These are phyloP conservation scores for Jacaranda mimosifolia DNA, from an alignment of 257 asterid species.

Conservation along the genomic window DNA sequence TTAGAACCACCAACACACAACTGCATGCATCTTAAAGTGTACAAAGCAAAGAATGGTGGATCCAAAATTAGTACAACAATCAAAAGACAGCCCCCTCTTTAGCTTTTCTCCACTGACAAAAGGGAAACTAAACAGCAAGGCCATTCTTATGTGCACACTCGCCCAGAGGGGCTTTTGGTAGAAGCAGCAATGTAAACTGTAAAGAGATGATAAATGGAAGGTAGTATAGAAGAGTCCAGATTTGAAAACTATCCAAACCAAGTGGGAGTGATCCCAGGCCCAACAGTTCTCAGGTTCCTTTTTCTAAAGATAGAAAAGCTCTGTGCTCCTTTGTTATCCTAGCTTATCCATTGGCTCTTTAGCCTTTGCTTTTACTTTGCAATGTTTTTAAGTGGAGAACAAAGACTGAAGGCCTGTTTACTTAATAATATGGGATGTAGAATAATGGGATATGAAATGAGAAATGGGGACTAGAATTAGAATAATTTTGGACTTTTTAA, in stretches of 20 bases:
- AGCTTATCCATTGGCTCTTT: not conserved
- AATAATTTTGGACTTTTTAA: too few relatives aligned
- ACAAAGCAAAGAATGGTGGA: slow-evolving; percentile 20
- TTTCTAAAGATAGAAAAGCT: slow-evolving; percentile 13
- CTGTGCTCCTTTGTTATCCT: not conserved
- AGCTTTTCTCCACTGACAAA: slow-evolving; percentile 40
- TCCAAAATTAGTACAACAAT: slow-evolving; percentile 5
- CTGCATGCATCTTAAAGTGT: slow-evolving; percentile 12
- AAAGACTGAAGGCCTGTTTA: too few relatives aligned
- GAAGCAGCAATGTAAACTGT: not conserved
- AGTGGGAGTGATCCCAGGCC: slow-evolving; percentile 28
- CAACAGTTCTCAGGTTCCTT: not conserved
- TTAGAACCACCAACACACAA: not conserved
- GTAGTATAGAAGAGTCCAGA: slow-evolving; percentile 18
- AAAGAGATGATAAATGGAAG: slow-evolving; percentile 13
- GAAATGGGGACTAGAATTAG: too few relatives aligned
- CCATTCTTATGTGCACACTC: slow-evolving; percentile 28
- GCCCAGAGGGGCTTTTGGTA: not conserved
- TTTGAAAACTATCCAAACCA: slow-evolving; percentile 20
- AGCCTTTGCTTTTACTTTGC: slow-evolving; percentile 26
- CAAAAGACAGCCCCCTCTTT: slow-evolving; percentile 30
- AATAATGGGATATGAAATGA: too few relatives aligned
- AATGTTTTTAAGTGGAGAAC: not conserved
- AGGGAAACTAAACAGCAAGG: slow-evolving; percentile 29
- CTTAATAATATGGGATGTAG: too few relatives aligned